phyloP scores from a whole-genome alignment of 345 rosid species.

The Ricinus communis region DNA sequence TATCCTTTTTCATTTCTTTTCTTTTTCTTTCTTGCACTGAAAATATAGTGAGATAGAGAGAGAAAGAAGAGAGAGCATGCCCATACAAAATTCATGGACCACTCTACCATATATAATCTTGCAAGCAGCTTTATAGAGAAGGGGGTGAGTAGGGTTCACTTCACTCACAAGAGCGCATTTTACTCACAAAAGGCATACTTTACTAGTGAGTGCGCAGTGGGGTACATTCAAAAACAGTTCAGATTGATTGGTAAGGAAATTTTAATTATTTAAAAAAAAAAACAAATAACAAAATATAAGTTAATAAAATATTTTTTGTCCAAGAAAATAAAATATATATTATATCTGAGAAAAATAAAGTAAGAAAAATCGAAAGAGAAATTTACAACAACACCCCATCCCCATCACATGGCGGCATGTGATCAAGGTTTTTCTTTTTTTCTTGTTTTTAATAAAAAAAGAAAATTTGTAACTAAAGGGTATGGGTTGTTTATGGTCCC shows the following conservation, averaged over 20 bases:
- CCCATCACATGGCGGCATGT: conserved; percentile 51
- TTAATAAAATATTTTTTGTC: not conserved
- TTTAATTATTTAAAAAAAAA: no score
- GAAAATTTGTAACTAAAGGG: conserved; percentile 38
- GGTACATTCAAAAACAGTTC: conserved; percentile 26
- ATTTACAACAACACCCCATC: conserved; percentile 22
- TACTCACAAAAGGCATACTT: conserved; percentile 28
- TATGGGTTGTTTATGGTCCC: conserved; percentile 59
- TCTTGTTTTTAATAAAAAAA: no score
- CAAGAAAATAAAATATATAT: no score
- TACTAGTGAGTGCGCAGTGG: conserved; percentile 51
- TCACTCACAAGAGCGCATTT: conserved; percentile 22
- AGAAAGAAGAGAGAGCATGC: conserved; percentile 17
- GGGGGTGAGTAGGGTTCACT: conserved; percentile 38
- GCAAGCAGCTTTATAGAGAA: conserved; percentile 53
- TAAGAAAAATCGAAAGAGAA: not conserved
- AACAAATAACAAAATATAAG: not conserved
- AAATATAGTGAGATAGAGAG: conserved; percentile 13
- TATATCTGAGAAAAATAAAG: no score
- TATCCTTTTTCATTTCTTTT: conserved; percentile 1
- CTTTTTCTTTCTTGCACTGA: not conserved
- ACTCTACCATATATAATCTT: conserved; percentile 44
- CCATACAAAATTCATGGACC: conserved; percentile 48
- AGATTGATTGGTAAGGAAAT: conserved; percentile 1
- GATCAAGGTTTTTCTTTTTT: conserved; percentile 12